Conservation (phyloP, 768 basidiomycete species). For the Chalciporus sphaerocephalus region DNA sequence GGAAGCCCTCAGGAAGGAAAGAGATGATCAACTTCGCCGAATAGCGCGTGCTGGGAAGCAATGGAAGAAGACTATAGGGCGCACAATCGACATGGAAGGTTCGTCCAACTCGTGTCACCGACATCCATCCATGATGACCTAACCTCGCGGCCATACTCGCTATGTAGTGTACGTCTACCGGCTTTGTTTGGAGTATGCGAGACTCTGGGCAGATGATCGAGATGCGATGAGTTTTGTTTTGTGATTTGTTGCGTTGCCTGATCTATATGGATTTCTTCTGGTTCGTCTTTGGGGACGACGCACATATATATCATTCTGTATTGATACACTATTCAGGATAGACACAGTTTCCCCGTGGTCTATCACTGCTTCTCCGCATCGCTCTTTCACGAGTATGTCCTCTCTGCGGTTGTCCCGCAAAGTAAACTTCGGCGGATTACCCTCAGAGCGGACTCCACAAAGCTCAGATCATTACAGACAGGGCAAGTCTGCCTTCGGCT, state of each 20-base stretch:
- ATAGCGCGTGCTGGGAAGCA: slow-evolving; percentile 91
- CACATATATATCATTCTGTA: background rate
- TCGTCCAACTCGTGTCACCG: slow-evolving; percentile 22
- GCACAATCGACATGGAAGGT: slow-evolving; percentile 93
- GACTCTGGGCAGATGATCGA: slow-evolving; percentile 81
- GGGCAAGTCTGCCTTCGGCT: too few relatives aligned
- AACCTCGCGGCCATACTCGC: too few relatives aligned
- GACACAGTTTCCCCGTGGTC: background rate
- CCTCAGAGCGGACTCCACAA: too few relatives aligned
- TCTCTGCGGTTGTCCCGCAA: too few relatives aligned
- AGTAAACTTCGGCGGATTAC: too few relatives aligned
- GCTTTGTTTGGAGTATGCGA: slow-evolving; percentile 82
- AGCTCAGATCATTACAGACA: too few relatives aligned
- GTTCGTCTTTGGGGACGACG: background rate
- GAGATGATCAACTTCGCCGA: slow-evolving; percentile 67
- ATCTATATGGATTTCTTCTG: background rate
- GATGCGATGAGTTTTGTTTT: slow-evolving; percentile 53
- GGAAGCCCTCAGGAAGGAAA: slow-evolving; percentile 43
- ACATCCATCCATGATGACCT: background rate
- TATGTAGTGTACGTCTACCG: slow-evolving; percentile 76
- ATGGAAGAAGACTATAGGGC: slow-evolving; percentile 82
- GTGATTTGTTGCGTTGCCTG: slow-evolving; percentile 16
- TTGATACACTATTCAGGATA: background rate
- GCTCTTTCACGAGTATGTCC: too few relatives aligned
- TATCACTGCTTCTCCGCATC: too few relatives aligned